A percentile compares a stretch with the other conserved stretches of the same genome.
Conservation (phyloP, 768 basidiomycete genomes). For the Leccinum longicurvipes region DNA sequence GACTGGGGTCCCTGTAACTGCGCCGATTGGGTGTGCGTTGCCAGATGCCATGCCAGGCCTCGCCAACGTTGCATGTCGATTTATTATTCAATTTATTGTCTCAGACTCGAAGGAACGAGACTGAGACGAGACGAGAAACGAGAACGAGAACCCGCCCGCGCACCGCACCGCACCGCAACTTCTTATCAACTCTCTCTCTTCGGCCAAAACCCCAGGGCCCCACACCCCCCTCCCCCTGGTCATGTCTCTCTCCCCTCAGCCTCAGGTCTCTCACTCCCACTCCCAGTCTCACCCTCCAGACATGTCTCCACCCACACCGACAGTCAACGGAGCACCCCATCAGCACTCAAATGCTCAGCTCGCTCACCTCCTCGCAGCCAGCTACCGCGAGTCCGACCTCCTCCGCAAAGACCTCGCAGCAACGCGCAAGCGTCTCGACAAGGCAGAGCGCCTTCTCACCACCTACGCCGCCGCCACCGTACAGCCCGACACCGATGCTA, state of each 20-base stretch:
- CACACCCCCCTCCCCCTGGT: not conserved
- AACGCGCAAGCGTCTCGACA: conserved; percentile 46
- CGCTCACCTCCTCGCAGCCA: conserved; percentile 52
- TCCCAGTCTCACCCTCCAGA: not conserved
- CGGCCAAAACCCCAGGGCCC: not conserved
- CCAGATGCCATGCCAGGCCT: conserved; percentile 22
- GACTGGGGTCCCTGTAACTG: conserved; percentile 20
- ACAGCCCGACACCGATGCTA: conserved; percentile 22
- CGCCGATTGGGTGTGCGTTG: conserved; percentile 14
- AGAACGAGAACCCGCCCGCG: not conserved
- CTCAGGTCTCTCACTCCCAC: not conserved
- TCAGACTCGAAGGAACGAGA: too few species aligned
- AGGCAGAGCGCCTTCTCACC: conserved; percentile 46
- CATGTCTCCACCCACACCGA: conserved; percentile 18
- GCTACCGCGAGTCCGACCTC: conserved; percentile 50
- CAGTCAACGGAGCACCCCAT: conserved; percentile 12
- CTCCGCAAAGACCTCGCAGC: conserved; percentile 48
- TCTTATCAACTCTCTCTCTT: not conserved
- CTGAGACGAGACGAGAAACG: too few species aligned
- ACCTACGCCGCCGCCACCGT: conserved; percentile 24
- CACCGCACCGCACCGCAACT: too few species aligned
- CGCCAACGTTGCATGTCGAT: conserved; percentile 31
- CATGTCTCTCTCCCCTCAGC: conserved; percentile 23
- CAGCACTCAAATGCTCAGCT: conserved; percentile 47
- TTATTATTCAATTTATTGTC: too few species aligned